Base-by-base conservation (phyloP, 768 basidiomycete species). In the Podaxis sp. region DNA sequence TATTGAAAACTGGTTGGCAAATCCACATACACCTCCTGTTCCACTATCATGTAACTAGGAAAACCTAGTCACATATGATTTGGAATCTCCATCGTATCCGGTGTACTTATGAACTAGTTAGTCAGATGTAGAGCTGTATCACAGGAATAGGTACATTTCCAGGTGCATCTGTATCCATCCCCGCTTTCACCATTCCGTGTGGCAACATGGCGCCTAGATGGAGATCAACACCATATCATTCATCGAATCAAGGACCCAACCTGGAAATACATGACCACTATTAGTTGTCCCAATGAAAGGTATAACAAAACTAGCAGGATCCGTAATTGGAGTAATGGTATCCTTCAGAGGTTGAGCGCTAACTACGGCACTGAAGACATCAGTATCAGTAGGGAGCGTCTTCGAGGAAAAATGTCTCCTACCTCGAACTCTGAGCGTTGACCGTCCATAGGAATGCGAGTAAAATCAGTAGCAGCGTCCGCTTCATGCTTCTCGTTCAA, bases 161-260 rank as follows among this genome's bases (percentile, higher is more conserved):
- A 2, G 85, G 84, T 11, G 85, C 85, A 66, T 88, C 84, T 0
- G 86, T 87, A 67, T 89, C 87, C 81, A 87, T 82, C 5, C 87
- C 87, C 1, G 75, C 80, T 73, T 89, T 89, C 15, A 83, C 80
- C 87, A 88, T 86, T n/a, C 87, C 87, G 72, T 88, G 86, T 1
- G 87, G 87, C 22, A 86, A 67, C 1, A 85, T 87, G 0, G 85
- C 86, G 48, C 87, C 87, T 86, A 50, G 2, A 26, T 22, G 36
- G 13, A 44, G 28, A 40, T 50, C 13, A 50, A n/a, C 12, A 8
- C 3, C 7, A 12, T 12, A n/a, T 56, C 46, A 26, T 53, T 17
- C 20, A 2, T 50, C 15, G 55, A 40, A 55, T 3, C 24, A 58
- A 7, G 33, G 44, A 13, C 64, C 74, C n/a, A 60, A 85, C 87